Percentiles rank a stretch among this genome's conserved stretches.
phyloP scores from a whole-genome alignment of 139 green algal genomes.

The Closterium sp. region DNA sequence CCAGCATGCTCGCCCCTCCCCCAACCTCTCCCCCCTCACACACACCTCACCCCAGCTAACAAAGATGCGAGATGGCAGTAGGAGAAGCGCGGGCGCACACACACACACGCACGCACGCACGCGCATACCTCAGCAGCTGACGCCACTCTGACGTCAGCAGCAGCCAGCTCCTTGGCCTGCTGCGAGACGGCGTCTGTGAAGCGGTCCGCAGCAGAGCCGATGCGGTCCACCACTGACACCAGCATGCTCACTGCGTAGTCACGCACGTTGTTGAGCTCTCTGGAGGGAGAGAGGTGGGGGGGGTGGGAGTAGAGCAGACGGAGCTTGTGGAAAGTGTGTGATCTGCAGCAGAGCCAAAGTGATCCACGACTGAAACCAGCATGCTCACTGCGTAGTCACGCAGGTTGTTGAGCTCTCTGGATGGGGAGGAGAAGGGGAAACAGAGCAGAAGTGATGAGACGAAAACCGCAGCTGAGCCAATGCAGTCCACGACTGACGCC shows the following conservation, averaged over 20 bases:
- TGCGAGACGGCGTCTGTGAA: too few relatives aligned
- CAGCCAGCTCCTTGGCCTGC: too few relatives aligned
- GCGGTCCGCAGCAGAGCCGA: conserved; percentile 2
- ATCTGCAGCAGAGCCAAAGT: not conserved
- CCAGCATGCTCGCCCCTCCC: conserved; percentile 6
- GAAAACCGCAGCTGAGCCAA: not conserved
- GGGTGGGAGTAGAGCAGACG: not conserved
- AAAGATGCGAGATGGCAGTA: not conserved
- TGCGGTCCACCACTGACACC: conserved; percentile 11
- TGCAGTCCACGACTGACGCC: not conserved
- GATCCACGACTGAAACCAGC: conserved; percentile 4
- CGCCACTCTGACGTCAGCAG: too few relatives aligned
- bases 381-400: not conserved
- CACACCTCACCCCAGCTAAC: not conserved
- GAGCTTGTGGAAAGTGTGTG: not conserved
- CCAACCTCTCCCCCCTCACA: not conserved
- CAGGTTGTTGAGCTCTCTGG: not conserved
- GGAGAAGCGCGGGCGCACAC: not conserved
- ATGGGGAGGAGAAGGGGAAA: not conserved
- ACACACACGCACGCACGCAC: too few relatives aligned
- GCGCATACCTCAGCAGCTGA: too few relatives aligned
- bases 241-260: conserved; percentile 31
- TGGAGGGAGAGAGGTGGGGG: not conserved
- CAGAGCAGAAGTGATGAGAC: not conserved
- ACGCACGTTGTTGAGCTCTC: conserved; percentile 4